phyloP scores from a whole-genome alignment of 2,329 filamentous ascomycete genomes.

The Neonectria magnoliae region DNA sequence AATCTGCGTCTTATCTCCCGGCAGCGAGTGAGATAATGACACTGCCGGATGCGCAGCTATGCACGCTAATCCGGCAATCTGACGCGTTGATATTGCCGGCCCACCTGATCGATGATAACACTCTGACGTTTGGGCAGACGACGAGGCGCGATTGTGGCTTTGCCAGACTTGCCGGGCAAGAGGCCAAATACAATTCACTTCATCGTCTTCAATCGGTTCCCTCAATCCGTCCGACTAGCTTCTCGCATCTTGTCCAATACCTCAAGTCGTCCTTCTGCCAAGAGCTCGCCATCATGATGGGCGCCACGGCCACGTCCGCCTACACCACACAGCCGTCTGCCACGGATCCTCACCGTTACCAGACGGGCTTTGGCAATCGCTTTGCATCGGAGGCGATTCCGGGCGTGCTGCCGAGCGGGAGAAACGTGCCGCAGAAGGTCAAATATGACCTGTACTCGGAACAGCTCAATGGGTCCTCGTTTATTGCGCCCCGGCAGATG shows the following conservation, averaged over 20 bases:
- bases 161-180: constrained; percentile 4
- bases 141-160: neutral
- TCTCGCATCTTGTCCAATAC: constrained; percentile 13
- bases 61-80: constrained; percentile 3
- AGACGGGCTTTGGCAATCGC: constrained; percentile 65
- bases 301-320: constrained; percentile 33
- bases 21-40: neutral
- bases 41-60: constrained; percentile 1
- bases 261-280: constrained; percentile 5
- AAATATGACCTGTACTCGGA: constrained; percentile 56
- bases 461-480: constrained; percentile 57
- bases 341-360: constrained; percentile 60
- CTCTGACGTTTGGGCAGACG: neutral
- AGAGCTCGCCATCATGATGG: constrained; percentile 15
- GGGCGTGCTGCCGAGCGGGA: constrained; percentile 55
- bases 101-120: neutral
- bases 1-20: neutral
- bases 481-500: constrained; percentile 43
- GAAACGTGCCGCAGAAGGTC: constrained; percentile 57
- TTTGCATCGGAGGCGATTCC: constrained; percentile 59
- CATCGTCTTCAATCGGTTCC: neutral
- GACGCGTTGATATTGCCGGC: neutral
- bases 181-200: constrained; percentile 9
- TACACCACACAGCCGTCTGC: constrained; percentile 35
- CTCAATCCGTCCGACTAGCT: neutral